Base-by-base conservation (phyloP, 139 green algal genomes). In the Tetratostichococcus sp. region DNA sequence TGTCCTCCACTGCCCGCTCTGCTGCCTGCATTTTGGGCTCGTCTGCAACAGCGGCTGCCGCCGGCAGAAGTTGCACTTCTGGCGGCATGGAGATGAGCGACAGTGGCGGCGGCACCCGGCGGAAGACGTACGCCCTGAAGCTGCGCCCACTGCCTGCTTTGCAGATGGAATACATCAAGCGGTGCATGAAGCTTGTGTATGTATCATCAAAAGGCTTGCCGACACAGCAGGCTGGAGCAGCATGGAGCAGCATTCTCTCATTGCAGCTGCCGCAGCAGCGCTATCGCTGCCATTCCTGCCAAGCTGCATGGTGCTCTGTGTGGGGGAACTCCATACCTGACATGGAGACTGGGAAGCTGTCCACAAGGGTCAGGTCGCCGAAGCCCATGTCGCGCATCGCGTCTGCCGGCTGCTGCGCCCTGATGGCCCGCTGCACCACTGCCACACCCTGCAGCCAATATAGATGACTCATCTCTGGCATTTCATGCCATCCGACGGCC, bases 81-180 rank as follows among this genome's bases (percentile, higher is more conserved):
- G n/a, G n/a, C n/a, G n/a, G n/a, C n/a, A n/a, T n/a, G n/a, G n/a
- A n/a, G n/a, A n/a, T n/a, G n/a, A n/a, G n/a, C n/a, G n/a, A n/a
- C n/a, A n/a, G 14, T 26, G 50, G 50, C 50, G 14, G 50, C 26
- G 50, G 50, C 14, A 62, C 74, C 34, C 74, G 75, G 71, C 77
- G 75, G 78, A 97, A 97, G 4, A 96, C 72, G 70, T 97, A 97
- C 0, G 90, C 88, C 39, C 80, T 90, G 86, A 97, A 97, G 67
- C 75, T 86, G 57, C 88, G 86, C 1, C 90, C 90, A 76, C 87
- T 94, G 66, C 91, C 91, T 94, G 86, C 66, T 70, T n/a, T n/a
- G n/a, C n/a, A n/a, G n/a, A n/a, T n/a, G n/a, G n/a, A n/a, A n/a
- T n/a, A n/a, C n/a, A n/a, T n/a, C n/a, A n/a, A n/a, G n/a, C n/a